Base-by-base conservation (phyloP, 2,329 filamentous ascomycete species). In the Claviceps arundinis region DNA sequence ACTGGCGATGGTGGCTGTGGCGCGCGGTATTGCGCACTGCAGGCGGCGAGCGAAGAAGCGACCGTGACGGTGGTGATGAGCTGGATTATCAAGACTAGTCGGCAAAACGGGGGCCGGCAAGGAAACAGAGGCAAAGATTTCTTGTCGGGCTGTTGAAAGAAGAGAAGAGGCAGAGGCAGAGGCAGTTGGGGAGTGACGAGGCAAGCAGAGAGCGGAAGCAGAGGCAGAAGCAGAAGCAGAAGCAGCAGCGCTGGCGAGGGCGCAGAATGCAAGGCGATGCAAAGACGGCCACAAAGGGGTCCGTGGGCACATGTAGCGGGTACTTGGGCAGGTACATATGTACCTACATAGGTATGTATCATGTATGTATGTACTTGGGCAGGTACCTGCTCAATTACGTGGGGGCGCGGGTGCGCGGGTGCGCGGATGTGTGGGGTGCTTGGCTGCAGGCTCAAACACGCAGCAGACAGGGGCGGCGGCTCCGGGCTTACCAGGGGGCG, bases 381-480 rank as follows among this genome's bases (percentile, higher is more conserved):
- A 19, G 17, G n/a, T 42, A 11, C n/a, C 16, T 22, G 7, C n/a
- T 2, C 40, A 19, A 42, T 9, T 11, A 42, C n/a, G 40, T 41
- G 40, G 17, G 41, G 2, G 9, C 41, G 41, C 8, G 42, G 30
- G 49, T 30, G 19, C 42, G 17, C 24, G 42, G 42, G 19, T 42
- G 17, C 41, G 9, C n/a, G 41, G 38, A n/a, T 17, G 38, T 19
- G 22, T 26, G 43, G 43, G n/a, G 40, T 22, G 41, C 41, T 43
- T 43, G 41, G 42, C 42, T 45, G 47, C 38, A 34, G 52, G 26
- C 45, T 40, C 47, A 53, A 41, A 53, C 48, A 45, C 37, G 30
- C 44, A 45, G 50, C 37, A 37, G 22, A 48, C 53, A 55, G 54
- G 49, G 51, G 49, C 53, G 51, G 54, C 49, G 46, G 45, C 43